Evolutionary conservation across 345 rosid species (phyloP).

Genomic region (Brassica cretica): DNA sequence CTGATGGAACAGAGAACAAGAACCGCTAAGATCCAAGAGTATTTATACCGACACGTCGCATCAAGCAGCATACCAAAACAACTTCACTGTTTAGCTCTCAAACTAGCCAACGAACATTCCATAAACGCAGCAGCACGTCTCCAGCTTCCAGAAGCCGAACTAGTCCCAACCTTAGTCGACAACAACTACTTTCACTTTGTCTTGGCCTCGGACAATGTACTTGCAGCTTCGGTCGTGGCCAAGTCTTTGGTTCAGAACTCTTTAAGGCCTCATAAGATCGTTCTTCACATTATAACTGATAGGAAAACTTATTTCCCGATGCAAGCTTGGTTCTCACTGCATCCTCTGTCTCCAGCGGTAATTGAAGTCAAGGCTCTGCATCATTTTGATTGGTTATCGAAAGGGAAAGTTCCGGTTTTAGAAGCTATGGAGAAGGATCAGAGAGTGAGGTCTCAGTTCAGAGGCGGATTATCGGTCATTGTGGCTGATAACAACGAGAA

Average conservation of each 20-base stretch:
- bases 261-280: conserved; percentile 59
- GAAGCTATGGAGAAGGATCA: conserved; percentile 99
- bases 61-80: conserved; percentile 95
- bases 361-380: conserved; percentile 94
- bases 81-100: conserved; percentile 76
- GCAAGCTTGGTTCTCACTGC: conserved; percentile 99
- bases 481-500: conserved; percentile 66
- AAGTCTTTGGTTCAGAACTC: conserved; percentile 68
- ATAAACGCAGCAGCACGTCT: conserved; percentile 88
- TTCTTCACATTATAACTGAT: conserved; percentile 88
- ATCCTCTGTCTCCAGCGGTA: conserved; percentile 73
- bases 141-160: conserved; percentile 81
- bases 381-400: conserved; percentile 92
- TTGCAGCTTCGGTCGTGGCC: conserved; percentile 90
- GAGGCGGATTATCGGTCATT: conserved; percentile 94
- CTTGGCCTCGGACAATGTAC: conserved; percentile 84
- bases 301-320: conserved; percentile 87
- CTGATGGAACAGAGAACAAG: conserved; percentile 89
- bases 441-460: conserved; percentile 71
- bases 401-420: conserved; percentile 90
- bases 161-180: conserved; percentile 80
- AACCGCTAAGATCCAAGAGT: conserved; percentile 90
- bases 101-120: conserved; percentile 83
- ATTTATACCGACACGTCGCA: conserved; percentile 87
- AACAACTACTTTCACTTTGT: conserved; percentile 79